phyloP scores from a whole-genome alignment of 2,329 filamentous ascomycete species.

The Septoria petroselini region DNA sequence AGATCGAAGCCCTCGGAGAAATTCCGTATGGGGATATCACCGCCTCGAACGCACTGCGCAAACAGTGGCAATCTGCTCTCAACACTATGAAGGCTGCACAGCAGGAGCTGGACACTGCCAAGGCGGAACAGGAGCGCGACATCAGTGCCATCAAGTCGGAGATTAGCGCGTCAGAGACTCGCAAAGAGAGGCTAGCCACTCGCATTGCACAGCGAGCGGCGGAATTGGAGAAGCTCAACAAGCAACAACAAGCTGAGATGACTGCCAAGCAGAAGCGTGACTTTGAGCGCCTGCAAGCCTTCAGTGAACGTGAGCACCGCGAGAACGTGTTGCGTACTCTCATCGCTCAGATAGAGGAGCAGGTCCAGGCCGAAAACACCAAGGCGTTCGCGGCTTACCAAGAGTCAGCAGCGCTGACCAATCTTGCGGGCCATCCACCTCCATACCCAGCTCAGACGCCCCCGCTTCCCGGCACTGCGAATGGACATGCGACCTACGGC shows the following conservation, averaged over 20 bases:
- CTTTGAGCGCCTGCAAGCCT: constrained; percentile 30
- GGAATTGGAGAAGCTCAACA: constrained; percentile 67
- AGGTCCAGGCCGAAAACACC: constrained; percentile 39
- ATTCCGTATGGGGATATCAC: constrained; percentile 61
- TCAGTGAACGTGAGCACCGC: constrained; percentile 38
- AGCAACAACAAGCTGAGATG: constrained; percentile 60
- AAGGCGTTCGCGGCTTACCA: constrained; percentile 43
- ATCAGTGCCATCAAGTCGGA: constrained; percentile 63
- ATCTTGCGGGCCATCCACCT: constrained; percentile 29
- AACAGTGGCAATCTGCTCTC: constrained; percentile 55
- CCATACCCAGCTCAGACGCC: constrained; percentile 39
- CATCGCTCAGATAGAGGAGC: constrained; percentile 40
- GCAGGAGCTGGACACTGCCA: constrained; percentile 60
- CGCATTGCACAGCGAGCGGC: constrained; percentile 70
- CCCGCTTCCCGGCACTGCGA: constrained; percentile 51
- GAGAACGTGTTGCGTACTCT: constrained; percentile 41
- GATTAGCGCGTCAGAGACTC: constrained; percentile 60
- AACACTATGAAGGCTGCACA: constrained; percentile 51
- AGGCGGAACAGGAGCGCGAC: constrained; percentile 60
- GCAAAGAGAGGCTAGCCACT: constrained; percentile 68
- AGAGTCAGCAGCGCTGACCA: constrained; percentile 35
- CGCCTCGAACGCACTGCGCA: constrained; percentile 57
- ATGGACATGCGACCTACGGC: constrained; percentile 25
- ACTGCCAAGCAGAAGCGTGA: constrained; percentile 37
- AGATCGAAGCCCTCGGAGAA: constrained; percentile 63